Percentiles rank a stretch among this genome's conserved stretches.
phyloP scores from a whole-genome alignment of 371 early-diverging fungal genomes.

The Lichtheimia ramosa region DNA sequence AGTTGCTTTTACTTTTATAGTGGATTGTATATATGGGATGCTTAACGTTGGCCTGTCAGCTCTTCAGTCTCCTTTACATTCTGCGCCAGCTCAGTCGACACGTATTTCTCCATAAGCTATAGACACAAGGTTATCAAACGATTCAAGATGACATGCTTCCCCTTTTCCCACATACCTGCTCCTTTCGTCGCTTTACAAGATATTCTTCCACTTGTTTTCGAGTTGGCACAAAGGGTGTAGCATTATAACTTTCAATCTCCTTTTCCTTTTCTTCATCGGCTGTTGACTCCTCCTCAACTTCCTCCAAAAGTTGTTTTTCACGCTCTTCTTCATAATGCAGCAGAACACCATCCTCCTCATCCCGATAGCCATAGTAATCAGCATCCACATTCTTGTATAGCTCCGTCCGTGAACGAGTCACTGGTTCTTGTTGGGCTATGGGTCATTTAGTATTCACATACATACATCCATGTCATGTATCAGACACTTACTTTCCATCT shows the following conservation, averaged over 20 bases:
- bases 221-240: slow-evolving; percentile 48
- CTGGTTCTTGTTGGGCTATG: slow-evolving; percentile 27
- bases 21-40: no score
- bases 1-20: no score
- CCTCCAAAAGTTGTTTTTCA: slow-evolving; percentile 46
- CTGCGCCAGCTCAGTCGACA: slow-evolving; percentile 36
- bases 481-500: slow-evolving; percentile 51
- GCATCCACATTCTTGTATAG: slow-evolving; percentile 85
- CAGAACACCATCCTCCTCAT: slow-evolving; percentile 87
- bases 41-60: slow-evolving; percentile 16
- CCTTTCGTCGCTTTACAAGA: slow-evolving; percentile 68
- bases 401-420: slow-evolving; percentile 65
- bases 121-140: not conserved
- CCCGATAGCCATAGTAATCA: slow-evolving; percentile 94
- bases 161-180: slow-evolving; percentile 40
- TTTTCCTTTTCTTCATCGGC: slow-evolving; percentile 27
- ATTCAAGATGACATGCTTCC: no score
- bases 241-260: slow-evolving; percentile 7
- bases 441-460: not conserved
- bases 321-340: slow-evolving; percentile 75
- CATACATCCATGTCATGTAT: not conserved
- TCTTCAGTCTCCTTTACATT: slow-evolving; percentile 33
- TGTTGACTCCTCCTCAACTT: slow-evolving; percentile 22
- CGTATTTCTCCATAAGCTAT: slow-evolving; percentile 35
- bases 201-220: slow-evolving; percentile 78